phyloP scores from a whole-genome alignment of 2,329 filamentous ascomycete genomes.

The Hymenoscyphus fraxineus region DNA sequence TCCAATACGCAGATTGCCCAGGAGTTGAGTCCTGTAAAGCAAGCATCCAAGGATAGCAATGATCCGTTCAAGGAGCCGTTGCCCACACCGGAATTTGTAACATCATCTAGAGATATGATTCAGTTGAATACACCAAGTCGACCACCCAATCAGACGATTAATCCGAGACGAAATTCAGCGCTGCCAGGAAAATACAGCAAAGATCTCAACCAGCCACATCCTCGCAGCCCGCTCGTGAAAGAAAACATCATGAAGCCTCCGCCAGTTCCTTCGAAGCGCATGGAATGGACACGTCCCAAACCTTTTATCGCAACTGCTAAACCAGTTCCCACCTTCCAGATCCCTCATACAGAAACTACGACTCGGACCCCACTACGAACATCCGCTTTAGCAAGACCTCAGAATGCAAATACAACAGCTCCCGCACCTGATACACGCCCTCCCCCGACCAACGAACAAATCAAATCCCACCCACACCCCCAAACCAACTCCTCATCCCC shows the following conservation, averaged over 20 bases:
- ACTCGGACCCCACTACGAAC: neutral
- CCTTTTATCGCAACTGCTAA: neutral
- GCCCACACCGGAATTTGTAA: constrained; percentile 43
- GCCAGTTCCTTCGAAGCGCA: no score
- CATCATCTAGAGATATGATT: constrained; percentile 46
- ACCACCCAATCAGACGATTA: neutral
- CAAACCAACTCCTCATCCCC: neutral
- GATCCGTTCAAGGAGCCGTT: constrained; percentile 20
- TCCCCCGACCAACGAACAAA: neutral
- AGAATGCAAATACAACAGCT: neutral
- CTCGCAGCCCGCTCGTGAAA: constrained; percentile 1
- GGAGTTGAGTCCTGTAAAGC: constrained; percentile 21
- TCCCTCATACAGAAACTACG: neutral
- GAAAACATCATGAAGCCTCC: constrained; percentile 21
- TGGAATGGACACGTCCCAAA: neutral
- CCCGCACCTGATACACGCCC: neutral
- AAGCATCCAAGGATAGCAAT: neutral
- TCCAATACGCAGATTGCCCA: constrained; percentile 25
- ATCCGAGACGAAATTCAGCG: neutral
- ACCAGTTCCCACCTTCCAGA: neutral
- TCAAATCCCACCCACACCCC: neutral
- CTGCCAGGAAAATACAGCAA: neutral
- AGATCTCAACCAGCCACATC: neutral
- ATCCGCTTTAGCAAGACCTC: neutral
- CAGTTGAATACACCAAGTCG: constrained; percentile 38